Base-by-base conservation (phyloP, 176 grass and related monocot species). In the Saccharum spontaneum region DNA sequence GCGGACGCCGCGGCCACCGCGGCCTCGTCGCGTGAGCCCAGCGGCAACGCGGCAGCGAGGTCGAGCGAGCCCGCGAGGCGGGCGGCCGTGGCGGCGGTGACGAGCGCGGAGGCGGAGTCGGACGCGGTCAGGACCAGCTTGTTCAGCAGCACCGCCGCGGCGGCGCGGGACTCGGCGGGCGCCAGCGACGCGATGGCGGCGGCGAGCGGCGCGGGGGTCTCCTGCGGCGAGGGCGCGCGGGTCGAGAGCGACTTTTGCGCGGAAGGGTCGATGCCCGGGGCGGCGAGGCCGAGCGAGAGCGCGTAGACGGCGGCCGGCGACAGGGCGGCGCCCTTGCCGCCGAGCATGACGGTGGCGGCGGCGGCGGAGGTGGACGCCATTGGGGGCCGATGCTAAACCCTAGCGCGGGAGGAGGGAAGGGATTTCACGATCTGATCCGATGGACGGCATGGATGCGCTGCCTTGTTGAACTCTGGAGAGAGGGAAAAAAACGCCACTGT, bases 121-220 rank as follows among this genome's bases (percentile, higher is more conserved):
- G 84, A 87, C 13, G 94, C 79, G 2, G 93, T 87, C 43, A 91
- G 33, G 17, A 99, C 69, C 16, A 99, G 88, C 84, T 96, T 99
- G 90, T 99, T 96, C 43, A 96, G 90, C 3, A 99, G 89, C 17
- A 99, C 91, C 3, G 76, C 88, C 1, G 94, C 79, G 26, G 97
- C 67, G 10, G 97, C 93, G 64, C 90, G 91, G 50, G 91, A 90
- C 33, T 92, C 87, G 38, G 45, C 23, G 10, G 77, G 36, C 1
- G 90, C 11, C 55, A 96, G 83, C 17, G 54, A n/a, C 12, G 73
- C 38, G 14, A 83, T 23, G 60, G 24, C 46, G 13, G 5, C 64
- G 20, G 1, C 26, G 75, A 86, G 84, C 3, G 50, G 38, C 6
- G 22, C 36, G 10, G 87, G 89, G 33, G 78, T 40, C 65, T 86